Conservation (phyloP, 345 rosid genomes). For the Citrus unshiu region DNA sequence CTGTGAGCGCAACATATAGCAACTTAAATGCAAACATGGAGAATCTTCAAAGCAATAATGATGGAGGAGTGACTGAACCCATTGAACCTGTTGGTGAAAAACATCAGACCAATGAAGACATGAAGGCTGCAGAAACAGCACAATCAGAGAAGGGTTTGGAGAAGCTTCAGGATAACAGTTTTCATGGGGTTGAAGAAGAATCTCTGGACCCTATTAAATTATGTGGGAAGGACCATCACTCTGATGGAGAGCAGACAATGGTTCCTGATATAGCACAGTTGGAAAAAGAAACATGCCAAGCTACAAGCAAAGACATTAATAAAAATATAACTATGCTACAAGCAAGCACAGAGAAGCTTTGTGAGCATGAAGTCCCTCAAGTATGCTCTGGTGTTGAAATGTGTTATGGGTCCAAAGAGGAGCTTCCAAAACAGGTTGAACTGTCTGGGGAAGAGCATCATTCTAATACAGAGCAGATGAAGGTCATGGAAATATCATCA, state of each 20-base stretch:
- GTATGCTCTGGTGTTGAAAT: slow-evolving; percentile 3
- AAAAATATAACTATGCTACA: slow-evolving; percentile 15
- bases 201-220: slow-evolving; percentile 4
- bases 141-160: slow-evolving; percentile 10
- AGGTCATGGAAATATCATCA: slow-evolving; percentile 20
- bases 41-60: slow-evolving; percentile 24
- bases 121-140: slow-evolving; percentile 9
- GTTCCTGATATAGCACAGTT: slow-evolving; percentile 6
- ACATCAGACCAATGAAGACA: slow-evolving; percentile 6
- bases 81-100: slow-evolving; percentile 18
- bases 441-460: slow-evolving; percentile 25
- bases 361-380: slow-evolving; percentile 8
- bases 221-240: slow-evolving; percentile 19
- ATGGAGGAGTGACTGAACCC: slow-evolving; percentile 20
- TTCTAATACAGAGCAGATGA: slow-evolving; percentile 22
- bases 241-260: slow-evolving; percentile 17
- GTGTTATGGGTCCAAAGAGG: slow-evolving; percentile 17
- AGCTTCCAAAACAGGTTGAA: slow-evolving; percentile 20
- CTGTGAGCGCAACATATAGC: slow-evolving; percentile 12
- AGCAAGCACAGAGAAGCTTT: slow-evolving; percentile 40
- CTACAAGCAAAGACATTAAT: slow-evolving; percentile 12
- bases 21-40: slow-evolving; percentile 20
- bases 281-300: slow-evolving; percentile 19
- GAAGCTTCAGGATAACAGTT: slow-evolving; percentile 9
- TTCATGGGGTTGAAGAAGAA: slow-evolving; percentile 15